Evolutionary conservation across 2,329 filamentous ascomycete species (phyloP).

Genomic region (Cladophialophora exuberans): DNA sequence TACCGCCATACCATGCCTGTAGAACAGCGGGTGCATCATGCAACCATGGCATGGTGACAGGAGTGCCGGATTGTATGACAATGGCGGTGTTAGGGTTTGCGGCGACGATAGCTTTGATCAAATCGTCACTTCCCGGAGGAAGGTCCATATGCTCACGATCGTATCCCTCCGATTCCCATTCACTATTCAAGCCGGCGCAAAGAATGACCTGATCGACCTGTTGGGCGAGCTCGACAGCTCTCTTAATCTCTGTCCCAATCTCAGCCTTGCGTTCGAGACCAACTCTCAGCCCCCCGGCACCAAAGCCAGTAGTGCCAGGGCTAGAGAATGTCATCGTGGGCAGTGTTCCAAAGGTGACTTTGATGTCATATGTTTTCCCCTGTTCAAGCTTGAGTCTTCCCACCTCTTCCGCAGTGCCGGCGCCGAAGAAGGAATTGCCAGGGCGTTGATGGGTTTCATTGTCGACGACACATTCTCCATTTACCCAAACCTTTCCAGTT

Average conservation of each 20-base stretch:
- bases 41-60: constrained; percentile 57
- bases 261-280: constrained; percentile 64
- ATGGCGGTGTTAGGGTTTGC: constrained; percentile 72
- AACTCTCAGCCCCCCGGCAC: constrained; percentile 63
- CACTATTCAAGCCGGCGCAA: constrained; percentile 75
- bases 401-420: constrained; percentile 66
- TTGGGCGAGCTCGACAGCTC: constrained; percentile 69
- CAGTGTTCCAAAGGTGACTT: constrained; percentile 63
- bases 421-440: constrained; percentile 68
- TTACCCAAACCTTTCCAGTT: constrained; percentile 66
- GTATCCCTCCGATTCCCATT: constrained; percentile 79
- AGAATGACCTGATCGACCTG: constrained; percentile 76
- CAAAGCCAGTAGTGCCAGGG: constrained; percentile 53
- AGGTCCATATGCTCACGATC: constrained; percentile 62
- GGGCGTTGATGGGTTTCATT: constrained; percentile 66
- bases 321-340: constrained; percentile 61
- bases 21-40: constrained; percentile 60
- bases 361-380: constrained; percentile 61
- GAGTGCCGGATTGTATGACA: constrained; percentile 77
- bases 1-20: constrained; percentile 86
- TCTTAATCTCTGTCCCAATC: constrained; percentile 62
- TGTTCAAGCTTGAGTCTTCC: constrained; percentile 61
- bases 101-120: constrained; percentile 66
- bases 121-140: constrained; percentile 54
- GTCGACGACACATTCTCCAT: constrained; percentile 66